Evolutionary conservation across 225 moss, liverwort and hornwort genomes (phyloP).

Genomic region (Marchantia paleacea): DNA sequence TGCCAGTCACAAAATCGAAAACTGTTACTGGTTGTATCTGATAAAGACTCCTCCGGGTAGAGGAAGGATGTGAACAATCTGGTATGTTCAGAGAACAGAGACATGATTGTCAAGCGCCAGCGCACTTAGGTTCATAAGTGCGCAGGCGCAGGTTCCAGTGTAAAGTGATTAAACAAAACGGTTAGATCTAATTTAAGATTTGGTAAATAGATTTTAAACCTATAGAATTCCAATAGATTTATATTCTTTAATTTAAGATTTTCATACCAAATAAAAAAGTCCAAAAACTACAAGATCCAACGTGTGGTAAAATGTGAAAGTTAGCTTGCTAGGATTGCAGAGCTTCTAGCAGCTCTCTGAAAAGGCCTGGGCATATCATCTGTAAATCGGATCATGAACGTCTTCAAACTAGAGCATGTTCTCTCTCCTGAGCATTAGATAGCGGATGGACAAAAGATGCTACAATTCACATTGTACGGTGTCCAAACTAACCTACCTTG

Average conservation of each 20-base stretch:
- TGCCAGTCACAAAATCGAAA: background rate
- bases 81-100: background rate
- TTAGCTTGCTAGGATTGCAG: background rate
- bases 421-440: too few relatives aligned
- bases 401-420: too few relatives aligned
- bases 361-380: background rate
- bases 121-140: background rate
- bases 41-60: background rate
- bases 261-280: background rate
- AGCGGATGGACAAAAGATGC: too few relatives aligned
- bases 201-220: background rate
- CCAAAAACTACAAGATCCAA: background rate
- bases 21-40: background rate
- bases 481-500: background rate
- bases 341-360: background rate
- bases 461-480: background rate
- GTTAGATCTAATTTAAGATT: background rate
- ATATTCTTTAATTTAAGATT: background rate
- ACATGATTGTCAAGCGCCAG: background rate
- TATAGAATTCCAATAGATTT: background rate
- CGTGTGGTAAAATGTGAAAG: background rate
- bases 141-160: background rate
- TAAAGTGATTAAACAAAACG: background rate
- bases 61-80: background rate
- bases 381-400: too few relatives aligned